Conservation (phyloP, 2,329 filamentous ascomycete genomes). For the Fusarium euwallaceae region DNA sequence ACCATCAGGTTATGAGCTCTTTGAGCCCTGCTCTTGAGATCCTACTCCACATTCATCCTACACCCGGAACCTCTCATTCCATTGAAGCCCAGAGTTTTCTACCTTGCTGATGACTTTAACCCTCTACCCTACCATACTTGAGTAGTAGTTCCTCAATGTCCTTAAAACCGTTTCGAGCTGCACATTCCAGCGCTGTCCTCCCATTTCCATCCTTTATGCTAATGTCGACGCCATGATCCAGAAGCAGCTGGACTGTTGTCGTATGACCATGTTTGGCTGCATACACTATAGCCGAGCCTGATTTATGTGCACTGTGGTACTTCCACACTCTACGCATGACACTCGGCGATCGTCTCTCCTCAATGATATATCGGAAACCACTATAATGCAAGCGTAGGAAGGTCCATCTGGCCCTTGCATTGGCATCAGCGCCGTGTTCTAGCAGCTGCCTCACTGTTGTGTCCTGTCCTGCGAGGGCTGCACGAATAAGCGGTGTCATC, state of each 20-base stretch:
- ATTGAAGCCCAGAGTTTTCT: not conserved
- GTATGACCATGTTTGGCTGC: not conserved
- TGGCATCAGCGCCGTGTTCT: not conserved
- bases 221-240: not conserved
- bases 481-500: not conserved
- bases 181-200: not conserved
- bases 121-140: not conserved
- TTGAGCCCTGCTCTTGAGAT: not conserved
- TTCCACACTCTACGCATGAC: not conserved
- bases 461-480: not conserved
- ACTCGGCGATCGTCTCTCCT: no score
- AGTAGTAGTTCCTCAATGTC: not conserved
- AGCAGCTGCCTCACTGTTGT: not conserved
- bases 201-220: not conserved
- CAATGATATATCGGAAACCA: no score
- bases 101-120: not conserved
- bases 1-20: not conserved
- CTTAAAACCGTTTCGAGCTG: rapidly evolving
- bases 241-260: not conserved
- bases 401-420: not conserved
- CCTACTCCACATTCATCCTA: not conserved
- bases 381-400: no score
- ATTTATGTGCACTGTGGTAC: not conserved
- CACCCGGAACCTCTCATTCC: not conserved
- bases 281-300: not conserved